phyloP scores from a whole-genome alignment of 2,329 filamentous ascomycete species.

The Pseudopyrenochaeta lycopersici region DNA sequence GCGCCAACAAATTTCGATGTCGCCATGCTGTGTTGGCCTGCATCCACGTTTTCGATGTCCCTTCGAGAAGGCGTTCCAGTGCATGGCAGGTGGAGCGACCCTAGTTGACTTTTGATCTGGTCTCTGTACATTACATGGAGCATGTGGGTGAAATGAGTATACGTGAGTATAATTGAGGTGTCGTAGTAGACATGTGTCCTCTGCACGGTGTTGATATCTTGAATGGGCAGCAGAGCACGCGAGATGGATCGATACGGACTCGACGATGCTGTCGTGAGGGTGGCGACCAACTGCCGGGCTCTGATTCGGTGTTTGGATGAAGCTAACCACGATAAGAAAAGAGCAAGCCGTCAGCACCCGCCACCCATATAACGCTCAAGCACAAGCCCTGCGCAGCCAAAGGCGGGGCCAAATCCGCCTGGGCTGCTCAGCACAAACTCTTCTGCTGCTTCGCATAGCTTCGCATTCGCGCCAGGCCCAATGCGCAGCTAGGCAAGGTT shows the following conservation, averaged over 20 bases:
- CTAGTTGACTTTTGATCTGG: background rate
- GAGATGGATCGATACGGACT: slow-evolving; percentile 5
- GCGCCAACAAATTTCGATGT: background rate
- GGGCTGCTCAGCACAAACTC: background rate
- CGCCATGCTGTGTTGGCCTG: background rate
- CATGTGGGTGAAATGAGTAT: too few species aligned
- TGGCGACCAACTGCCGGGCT: slow-evolving; percentile 2
- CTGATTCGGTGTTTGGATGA: slow-evolving; percentile 1
- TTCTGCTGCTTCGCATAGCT: background rate
- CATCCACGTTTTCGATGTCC: background rate
- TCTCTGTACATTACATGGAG: too few species aligned
- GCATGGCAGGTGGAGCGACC: background rate
- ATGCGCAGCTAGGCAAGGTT: background rate
- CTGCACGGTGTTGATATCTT: background rate
- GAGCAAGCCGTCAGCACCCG: slow-evolving; percentile 1
- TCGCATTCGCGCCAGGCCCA: background rate
- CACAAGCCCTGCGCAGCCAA: background rate
- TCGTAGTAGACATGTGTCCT: too few species aligned
- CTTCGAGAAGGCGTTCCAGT: slow-evolving; percentile 2
- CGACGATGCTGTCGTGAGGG: background rate
- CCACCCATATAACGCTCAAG: background rate
- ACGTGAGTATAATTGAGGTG: too few species aligned
- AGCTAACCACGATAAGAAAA: background rate
- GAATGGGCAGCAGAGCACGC: slow-evolving; percentile 4
- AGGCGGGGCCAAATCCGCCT: background rate